phyloP scores from a whole-genome alignment of 78 protist genomes.

The Tieghemostelium lacteum region DNA sequence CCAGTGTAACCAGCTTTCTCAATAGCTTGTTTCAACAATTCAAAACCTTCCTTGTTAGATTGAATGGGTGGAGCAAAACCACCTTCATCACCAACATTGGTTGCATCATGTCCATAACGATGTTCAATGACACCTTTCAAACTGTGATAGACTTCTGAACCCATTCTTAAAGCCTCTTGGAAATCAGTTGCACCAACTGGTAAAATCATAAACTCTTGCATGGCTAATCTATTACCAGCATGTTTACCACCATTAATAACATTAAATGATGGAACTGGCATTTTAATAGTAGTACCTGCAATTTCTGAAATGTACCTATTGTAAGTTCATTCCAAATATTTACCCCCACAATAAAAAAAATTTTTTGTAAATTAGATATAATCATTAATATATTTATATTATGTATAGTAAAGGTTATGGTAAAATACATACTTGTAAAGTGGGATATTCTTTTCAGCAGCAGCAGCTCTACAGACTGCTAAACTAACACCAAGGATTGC shows the following conservation, averaged over 20 bases:
- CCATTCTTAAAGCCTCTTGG: conserved; percentile 96
- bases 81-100: conserved; percentile 99
- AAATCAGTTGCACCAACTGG: conserved; percentile 95
- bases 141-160: conserved; percentile 97
- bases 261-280: conserved; percentile 98
- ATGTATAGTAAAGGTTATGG: neutral
- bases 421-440: conserved; percentile 95
- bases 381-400: neutral
- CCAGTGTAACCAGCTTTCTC: conserved; percentile 97
- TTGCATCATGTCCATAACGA: conserved; percentile 90
- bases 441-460: conserved; percentile 92
- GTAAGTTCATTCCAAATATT: no score
- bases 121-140: conserved; percentile 92
- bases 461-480: conserved; percentile 98
- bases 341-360: neutral
- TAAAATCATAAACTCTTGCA: conserved; percentile 99
- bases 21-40: conserved; percentile 95
- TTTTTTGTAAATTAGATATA: no score
- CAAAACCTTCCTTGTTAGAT: conserved; percentile 96
- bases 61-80: conserved; percentile 99
- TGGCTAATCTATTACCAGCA: conserved; percentile 98
- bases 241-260: conserved; percentile 99
- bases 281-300: conserved; percentile 82
- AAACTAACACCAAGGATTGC: conserved; percentile 98
- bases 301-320: conserved; percentile 50